Conservation (phyloP, 257 asterid genomes). For the Gentiana dahurica region DNA sequence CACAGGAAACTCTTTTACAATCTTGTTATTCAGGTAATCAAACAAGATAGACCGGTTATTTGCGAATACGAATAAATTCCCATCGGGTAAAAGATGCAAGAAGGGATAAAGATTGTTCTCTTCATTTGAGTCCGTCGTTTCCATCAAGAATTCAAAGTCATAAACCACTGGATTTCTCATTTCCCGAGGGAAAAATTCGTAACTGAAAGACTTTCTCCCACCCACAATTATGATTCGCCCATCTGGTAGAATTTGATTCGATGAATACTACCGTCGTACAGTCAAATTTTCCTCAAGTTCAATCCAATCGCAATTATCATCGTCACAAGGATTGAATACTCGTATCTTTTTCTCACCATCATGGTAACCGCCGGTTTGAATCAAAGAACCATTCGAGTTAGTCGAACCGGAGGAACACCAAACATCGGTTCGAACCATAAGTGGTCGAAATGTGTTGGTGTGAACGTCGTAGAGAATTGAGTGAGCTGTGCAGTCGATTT, state of each 20-base stretch:
- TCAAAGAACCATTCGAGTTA: slow-evolving; percentile 37
- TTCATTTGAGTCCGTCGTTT: too few relatives aligned
- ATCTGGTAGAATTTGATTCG: slow-evolving; percentile 29
- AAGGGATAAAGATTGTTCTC: too few relatives aligned
- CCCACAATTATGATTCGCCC: slow-evolving; percentile 67
- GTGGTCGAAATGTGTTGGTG: too few relatives aligned
- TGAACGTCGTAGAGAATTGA: too few relatives aligned
- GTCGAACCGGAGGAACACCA: slow-evolving; percentile 23
- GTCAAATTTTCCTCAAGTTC: slow-evolving; percentile 37
- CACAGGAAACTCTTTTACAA: too few relatives aligned
- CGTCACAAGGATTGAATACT: slow-evolving; percentile 12
- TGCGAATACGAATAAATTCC: too few relatives aligned
- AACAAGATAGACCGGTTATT: too few relatives aligned
- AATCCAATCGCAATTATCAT: slow-evolving; percentile 53
- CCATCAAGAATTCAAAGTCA: slow-evolving; percentile 11
- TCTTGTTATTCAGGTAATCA: too few relatives aligned
- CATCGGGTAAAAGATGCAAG: too few relatives aligned
- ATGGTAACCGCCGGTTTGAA: slow-evolving; percentile 72
- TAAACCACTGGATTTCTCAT: background rate
- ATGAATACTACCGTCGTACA: too few relatives aligned
- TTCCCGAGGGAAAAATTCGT: slow-evolving; percentile 1
- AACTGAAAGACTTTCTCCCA: slow-evolving; percentile 58
- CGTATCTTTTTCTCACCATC: slow-evolving; percentile 45
- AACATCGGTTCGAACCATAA: too few relatives aligned
- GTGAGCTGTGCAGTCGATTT: too few relatives aligned